Evolutionary conservation across 768 basidiomycete species (phyloP).

Genomic region (Termitomyces eurrhizus): DNA sequence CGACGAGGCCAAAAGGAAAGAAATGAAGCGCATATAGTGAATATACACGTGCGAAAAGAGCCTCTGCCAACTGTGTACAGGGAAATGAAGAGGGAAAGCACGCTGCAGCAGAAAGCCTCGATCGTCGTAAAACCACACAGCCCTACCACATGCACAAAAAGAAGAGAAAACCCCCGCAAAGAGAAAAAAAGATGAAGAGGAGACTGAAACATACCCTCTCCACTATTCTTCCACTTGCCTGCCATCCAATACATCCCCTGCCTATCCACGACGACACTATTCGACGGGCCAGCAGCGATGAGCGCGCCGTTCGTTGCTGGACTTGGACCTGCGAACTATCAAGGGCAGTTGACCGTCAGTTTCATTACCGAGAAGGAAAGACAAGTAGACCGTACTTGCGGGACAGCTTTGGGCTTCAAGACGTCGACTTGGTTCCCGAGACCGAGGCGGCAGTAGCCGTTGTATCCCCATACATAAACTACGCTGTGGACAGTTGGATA

Average conservation of each 20-base stretch:
- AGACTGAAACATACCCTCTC: constrained; percentile 59
- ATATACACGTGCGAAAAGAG: background rate
- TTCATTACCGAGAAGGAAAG: background rate
- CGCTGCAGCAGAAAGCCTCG: background rate
- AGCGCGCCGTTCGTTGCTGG: constrained; percentile 55
- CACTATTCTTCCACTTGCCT: constrained; percentile 94
- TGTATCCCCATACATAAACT: constrained; percentile 86
- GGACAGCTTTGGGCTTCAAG: constrained; percentile 77
- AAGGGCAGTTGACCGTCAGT: background rate
- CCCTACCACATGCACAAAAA: background rate
- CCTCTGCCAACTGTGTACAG: too few relatives aligned
- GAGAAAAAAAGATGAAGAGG: background rate
- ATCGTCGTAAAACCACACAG: background rate
- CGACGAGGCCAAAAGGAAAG: too few relatives aligned
- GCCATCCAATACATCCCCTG: constrained; percentile 89
- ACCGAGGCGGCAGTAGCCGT: constrained; percentile 89
- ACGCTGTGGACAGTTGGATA: constrained; percentile 36
- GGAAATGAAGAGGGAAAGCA: background rate
- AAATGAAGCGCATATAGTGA: background rate
- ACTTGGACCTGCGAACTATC: constrained; percentile 72
- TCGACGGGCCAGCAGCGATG: constrained; percentile 79
- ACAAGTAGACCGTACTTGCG: constrained; percentile 47
- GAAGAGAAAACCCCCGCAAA: background rate
- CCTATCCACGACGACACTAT: constrained; percentile 78
- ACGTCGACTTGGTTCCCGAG: constrained; percentile 82